Base-by-base conservation (phyloP, 257 asterid genomes). In the Solanum arcanum region DNA sequence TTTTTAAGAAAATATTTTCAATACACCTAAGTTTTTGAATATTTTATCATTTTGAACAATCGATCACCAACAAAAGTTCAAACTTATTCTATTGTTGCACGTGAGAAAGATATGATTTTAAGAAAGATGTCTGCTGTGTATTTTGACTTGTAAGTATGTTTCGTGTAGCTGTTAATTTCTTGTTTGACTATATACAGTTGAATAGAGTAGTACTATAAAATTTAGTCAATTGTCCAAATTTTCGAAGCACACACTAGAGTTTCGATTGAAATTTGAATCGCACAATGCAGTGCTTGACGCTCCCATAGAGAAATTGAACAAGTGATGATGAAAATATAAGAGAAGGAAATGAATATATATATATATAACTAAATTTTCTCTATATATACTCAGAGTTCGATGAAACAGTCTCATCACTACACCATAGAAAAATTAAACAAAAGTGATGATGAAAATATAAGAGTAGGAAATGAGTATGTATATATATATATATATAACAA, bases 231-330 rank as follows among this genome's bases (percentile, higher is more conserved):
- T 42, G 25, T 76, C 13, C 13, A 42, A 78, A 75, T 16, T 16
- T 6, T 16, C 0, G 1, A 49, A 52, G 10, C 2, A 0, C 4
- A 16, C 10, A 6, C 6, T 18, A 3, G 0, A 52, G 4, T 52
- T 6, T 0, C 0, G 0, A 2, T 1, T 1, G 3, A 18, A 52
- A 52, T 16, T 2, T 52, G 0, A 6, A 18, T 52, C 9, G 23
- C 20, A 7, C 23, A 6, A 6, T 33, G 35, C 35, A 33, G 5
- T 3, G 5, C 5, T 33, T 33, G n/a, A 0, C 10, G 4, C 9
- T 52, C 0, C 23, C 7, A 37, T 37, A 37, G 7, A 37, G 7
- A 5, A 37, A 37, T 1, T 37, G 39, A 37, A 37, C 39, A 37
- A 37, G 39, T 37, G 7, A 1, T 37, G 7, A 37, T 37, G 39